A percentile compares a stretch with the other conserved stretches of the same genome.
Conservation (phyloP, 2,329 filamentous ascomycete genomes). For the Aspergillus fumigatiaffinis region DNA sequence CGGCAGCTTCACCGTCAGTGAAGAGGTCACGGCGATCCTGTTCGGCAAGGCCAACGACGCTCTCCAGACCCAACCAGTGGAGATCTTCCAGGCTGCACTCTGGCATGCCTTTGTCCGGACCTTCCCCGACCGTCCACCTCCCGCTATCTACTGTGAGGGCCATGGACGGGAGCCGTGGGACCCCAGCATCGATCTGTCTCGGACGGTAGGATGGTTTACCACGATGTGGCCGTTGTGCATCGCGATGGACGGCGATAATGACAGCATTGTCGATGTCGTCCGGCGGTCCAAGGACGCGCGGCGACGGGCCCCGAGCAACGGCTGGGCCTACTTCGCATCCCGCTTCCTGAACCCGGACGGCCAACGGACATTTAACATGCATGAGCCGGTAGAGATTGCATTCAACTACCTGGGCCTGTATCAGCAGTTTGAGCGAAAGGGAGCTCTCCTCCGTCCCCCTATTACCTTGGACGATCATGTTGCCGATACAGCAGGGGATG, state of each 20-base stretch:
- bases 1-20: no score
- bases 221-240: not conserved
- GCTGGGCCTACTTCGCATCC: not conserved
- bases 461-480: no score
- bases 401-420: not conserved
- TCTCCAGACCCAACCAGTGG: no score
- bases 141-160: not conserved
- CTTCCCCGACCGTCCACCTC: no score
- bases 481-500: no score
- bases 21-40: no score
- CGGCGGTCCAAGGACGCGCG: not conserved
- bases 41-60: no score
- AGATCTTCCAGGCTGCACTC: no score
- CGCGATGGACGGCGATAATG: not conserved
- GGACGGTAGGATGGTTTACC: conserved; percentile 3
- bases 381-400: not conserved
- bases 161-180: conserved; percentile 4
- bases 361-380: not conserved
- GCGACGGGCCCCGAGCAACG: not conserved
- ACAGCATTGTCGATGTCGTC: not conserved
- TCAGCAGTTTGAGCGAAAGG: not conserved
- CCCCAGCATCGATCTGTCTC: not conserved
- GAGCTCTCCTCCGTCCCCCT: not conserved
- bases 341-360: not conserved
- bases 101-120: no score